Conservation (phyloP, 2,329 filamentous ascomycete species). For the Emydomyces testavorans region DNA sequence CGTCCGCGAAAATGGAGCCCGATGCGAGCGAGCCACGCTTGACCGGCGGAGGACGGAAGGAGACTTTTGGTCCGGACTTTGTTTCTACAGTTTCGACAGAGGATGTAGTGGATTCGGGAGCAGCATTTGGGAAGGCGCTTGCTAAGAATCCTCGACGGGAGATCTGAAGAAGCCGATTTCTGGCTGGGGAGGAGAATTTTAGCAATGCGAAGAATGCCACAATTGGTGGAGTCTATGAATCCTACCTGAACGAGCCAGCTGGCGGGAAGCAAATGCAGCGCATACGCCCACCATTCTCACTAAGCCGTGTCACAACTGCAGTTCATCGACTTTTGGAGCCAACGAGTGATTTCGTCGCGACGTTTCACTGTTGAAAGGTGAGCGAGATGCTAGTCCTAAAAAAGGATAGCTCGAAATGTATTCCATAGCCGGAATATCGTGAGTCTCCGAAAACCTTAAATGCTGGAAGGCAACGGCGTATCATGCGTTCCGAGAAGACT, state of each 20-base stretch:
- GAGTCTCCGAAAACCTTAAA: too few relatives aligned
- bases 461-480: too few relatives aligned
- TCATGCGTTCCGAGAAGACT: too few relatives aligned
- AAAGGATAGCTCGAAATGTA: too few relatives aligned
- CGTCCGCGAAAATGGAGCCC: slow-evolving; percentile 35
- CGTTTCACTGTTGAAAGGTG: not conserved
- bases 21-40: slow-evolving; percentile 28
- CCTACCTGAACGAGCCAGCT: slow-evolving; percentile 31
- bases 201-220: not conserved
- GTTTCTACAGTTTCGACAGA: not conserved
- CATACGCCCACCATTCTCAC: slow-evolving; percentile 31
- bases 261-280: slow-evolving; percentile 28
- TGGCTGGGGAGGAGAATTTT: slow-evolving; percentile 6
- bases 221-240: not conserved
- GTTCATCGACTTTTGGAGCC: not conserved
- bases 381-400: too few relatives aligned
- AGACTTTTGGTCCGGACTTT: slow-evolving; percentile 7
- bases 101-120: not conserved
- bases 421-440: too few relatives aligned
- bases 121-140: slow-evolving; percentile 9
- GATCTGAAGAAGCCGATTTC: slow-evolving; percentile 11
- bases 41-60: slow-evolving; percentile 13
- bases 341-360: not conserved
- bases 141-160: slow-evolving; percentile 16
- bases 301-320: slow-evolving; percentile 3